Evolutionary conservation across 306 rosid genomes (phyloP).

Genomic region (Gynostemma pentaphyllum): DNA sequence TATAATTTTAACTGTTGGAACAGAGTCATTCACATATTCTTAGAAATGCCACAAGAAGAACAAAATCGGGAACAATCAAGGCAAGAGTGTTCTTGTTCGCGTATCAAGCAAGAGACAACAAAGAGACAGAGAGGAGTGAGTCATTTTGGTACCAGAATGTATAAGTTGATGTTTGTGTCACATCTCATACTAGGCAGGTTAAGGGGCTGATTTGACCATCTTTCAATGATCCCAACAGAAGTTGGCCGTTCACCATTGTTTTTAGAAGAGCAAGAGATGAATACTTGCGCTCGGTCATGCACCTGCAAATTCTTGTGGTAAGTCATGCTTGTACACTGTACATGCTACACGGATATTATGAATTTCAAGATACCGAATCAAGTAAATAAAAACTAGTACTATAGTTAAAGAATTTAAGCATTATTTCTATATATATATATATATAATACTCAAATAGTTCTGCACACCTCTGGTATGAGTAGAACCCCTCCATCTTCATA

Average conservation of each 20-base stretch:
- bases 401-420: background rate
- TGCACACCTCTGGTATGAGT: slow-evolving; percentile 52
- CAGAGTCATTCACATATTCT: background rate
- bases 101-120: background rate
- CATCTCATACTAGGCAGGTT: slow-evolving; percentile 52
- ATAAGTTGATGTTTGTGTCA: slow-evolving; percentile 39
- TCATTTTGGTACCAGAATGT: slow-evolving; percentile 51
- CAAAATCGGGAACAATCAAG: background rate
- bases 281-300: slow-evolving; percentile 94
- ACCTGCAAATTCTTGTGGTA: slow-evolving; percentile 33
- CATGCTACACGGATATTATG: background rate
- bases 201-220: slow-evolving; percentile 50
- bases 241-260: slow-evolving; percentile 34
- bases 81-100: background rate
- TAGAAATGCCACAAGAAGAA: background rate
- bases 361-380: background rate
- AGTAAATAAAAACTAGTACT: background rate
- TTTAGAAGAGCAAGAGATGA: slow-evolving; percentile 49
- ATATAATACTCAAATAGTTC: background rate
- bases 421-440: background rate
- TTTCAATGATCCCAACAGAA: slow-evolving; percentile 64
- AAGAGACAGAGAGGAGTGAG: background rate
- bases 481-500: slow-evolving; percentile 29
- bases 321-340: background rate
- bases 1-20: background rate